Evolutionary conservation across 2,329 filamentous ascomycete species (phyloP).

Genomic region (Ophiostoma populinum): DNA sequence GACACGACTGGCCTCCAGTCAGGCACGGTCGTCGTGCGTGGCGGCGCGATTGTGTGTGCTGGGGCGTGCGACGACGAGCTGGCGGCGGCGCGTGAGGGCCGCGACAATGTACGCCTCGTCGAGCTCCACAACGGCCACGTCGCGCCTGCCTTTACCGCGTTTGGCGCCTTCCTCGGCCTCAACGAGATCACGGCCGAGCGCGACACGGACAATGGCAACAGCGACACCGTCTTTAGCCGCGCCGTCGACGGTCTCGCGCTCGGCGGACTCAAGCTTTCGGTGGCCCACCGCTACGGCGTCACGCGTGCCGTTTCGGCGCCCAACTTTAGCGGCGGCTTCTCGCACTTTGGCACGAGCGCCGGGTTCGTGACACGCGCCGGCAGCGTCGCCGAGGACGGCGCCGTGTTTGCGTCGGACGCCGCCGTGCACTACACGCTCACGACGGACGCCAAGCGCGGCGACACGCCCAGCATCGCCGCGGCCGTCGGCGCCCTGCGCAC

Average conservation of each 20-base stretch:
- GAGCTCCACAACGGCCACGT: constrained; percentile 40
- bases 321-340: constrained; percentile 22
- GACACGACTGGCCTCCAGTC: constrained; percentile 16
- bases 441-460: constrained; percentile 24
- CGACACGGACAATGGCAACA: constrained; percentile 38
- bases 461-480: constrained; percentile 33
- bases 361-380: constrained; percentile 36
- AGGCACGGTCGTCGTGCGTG: constrained; percentile 27
- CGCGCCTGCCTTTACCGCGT: constrained; percentile 41
- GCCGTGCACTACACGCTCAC: constrained; percentile 40
- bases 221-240: constrained; percentile 34
- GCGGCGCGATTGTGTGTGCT: constrained; percentile 38
- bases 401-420: constrained; percentile 35
- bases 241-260: constrained; percentile 39
- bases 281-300: constrained; percentile 36
- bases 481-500: constrained; percentile 32
- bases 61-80: constrained; percentile 33
- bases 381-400: constrained; percentile 27
- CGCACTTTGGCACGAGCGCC: constrained; percentile 39
- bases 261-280: constrained; percentile 36
- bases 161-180: constrained; percentile 43
- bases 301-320: constrained; percentile 42
- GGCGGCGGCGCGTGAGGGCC: constrained; percentile 15
- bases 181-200: constrained; percentile 44
- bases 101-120: constrained; percentile 21